These are phyloP conservation scores for Coemansia sp. DNA, from an alignment of 192 early-diverging fungal genomes.

Conservation along the genomic window DNA sequence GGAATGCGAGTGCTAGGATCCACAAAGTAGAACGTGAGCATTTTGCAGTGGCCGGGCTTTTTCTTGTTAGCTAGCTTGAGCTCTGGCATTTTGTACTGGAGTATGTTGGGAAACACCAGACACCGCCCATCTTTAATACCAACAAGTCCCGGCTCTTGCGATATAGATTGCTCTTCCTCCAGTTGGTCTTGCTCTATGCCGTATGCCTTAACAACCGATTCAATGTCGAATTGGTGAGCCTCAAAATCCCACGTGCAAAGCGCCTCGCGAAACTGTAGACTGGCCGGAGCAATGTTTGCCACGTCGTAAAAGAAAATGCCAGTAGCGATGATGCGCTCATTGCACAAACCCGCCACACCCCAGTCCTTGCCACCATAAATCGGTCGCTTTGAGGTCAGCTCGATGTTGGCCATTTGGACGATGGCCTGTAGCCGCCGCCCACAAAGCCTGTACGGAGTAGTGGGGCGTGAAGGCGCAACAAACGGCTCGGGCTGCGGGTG, in stretches of 20 bases:
- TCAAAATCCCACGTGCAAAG: slow-evolving; percentile 42
- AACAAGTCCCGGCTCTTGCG: slow-evolving; percentile 37
- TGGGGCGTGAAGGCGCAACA: slow-evolving; percentile 18
- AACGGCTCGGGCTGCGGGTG: slow-evolving; percentile 42
- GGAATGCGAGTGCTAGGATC: slow-evolving; percentile 50
- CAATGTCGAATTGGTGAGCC: slow-evolving; percentile 25
- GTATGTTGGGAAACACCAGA: slow-evolving; percentile 62
- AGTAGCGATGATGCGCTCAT: slow-evolving; percentile 62
- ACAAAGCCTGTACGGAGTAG: slow-evolving; percentile 22
- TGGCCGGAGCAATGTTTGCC: slow-evolving; percentile 56
- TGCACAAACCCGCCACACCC: slow-evolving; percentile 63
- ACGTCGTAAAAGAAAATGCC: slow-evolving; percentile 62
- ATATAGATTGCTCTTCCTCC: neutral
- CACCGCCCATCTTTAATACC: slow-evolving; percentile 49
- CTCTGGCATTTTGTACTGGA: slow-evolving; percentile 59
- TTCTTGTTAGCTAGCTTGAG: slow-evolving; percentile 54
- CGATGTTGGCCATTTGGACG: slow-evolving; percentile 61
- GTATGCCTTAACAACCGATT: slow-evolving; percentile 16
- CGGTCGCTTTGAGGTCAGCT: slow-evolving; percentile 58
- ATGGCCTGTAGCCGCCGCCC: slow-evolving; percentile 38
- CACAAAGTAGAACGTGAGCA: slow-evolving; percentile 64
- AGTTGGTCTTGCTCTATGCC: slow-evolving; percentile 25
- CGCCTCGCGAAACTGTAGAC: neutral
- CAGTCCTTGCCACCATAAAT: slow-evolving; percentile 49
- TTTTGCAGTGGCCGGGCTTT: slow-evolving; percentile 58